Evolutionary conservation across 2,329 filamentous ascomycete species (phyloP), one percentile per base, ranked within the genome.

Genomic region (Huntiella omanensis): DNA sequence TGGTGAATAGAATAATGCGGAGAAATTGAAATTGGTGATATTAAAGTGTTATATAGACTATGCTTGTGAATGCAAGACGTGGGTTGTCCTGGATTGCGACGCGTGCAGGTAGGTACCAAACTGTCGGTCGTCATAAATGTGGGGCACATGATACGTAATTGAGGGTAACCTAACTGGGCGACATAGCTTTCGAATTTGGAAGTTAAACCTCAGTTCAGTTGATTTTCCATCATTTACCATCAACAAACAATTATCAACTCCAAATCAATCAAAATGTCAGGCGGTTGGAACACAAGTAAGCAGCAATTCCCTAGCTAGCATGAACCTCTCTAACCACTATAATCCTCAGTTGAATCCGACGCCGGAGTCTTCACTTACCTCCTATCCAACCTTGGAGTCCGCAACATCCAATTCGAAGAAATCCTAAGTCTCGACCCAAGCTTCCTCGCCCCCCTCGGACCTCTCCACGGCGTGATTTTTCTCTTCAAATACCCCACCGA

Each of bases 291-390:
- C 63, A 96, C 88, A 35, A 95, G 75, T 77, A 60, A 59, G 71
- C 28, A 17, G 28, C 12, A 4, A 19, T 8, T 11, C 15, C 4
- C 32, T 15, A 40, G 13, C 8, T 28, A 19, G 3, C 37, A 19
- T n/a, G 5, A 15, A 12, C 35, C n/a, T 4, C 16, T 13, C 33
- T 37, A 36, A 12, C 32, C 35, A 38, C 47, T 40, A 33, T 44
- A 16, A 45, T 22, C 42, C 49, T 34, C 48, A 79, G 75, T 96
- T 59, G 88, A 96, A 64, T 93, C 84, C 52, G 88, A 96, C 68
- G 88, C 88, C 62, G 87, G 91, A 58, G 87, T 98, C 59, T 98
- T 98, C 67, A 98, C 91, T 53, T 94, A 86, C 58, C 77, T 98
- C 51, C 82, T 98, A 58, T 86, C 95, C 54, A 73, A 71, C 56